Conservation (phyloP, 1,139 yeast species). For the Kodamaea ohmeri region DNA sequence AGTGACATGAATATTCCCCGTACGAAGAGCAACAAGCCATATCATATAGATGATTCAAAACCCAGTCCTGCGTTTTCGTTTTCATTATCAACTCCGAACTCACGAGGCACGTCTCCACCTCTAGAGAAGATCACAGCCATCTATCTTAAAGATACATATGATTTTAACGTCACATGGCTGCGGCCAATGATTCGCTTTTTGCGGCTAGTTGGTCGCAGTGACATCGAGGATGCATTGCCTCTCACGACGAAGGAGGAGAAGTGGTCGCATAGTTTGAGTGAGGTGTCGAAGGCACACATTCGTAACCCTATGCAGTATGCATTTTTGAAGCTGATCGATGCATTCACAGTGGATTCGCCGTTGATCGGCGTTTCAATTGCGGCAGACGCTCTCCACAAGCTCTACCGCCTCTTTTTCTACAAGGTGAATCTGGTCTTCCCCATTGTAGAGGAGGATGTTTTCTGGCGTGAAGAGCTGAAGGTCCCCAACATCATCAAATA, state of each 20-base stretch:
- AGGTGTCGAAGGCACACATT: conserved; percentile 14
- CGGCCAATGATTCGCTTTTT: conserved; percentile 7
- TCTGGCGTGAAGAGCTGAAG: conserved; percentile 27
- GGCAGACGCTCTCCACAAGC: conserved; percentile 22
- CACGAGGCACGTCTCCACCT: neutral
- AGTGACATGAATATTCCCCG: no score
- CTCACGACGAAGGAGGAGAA: conserved; percentile 4
- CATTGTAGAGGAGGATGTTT: conserved; percentile 25
- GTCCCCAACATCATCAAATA: conserved; percentile 26
- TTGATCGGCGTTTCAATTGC: conserved; percentile 20
- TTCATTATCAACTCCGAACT: neutral
- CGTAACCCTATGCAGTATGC: conserved; percentile 18
- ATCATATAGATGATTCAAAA: no score
- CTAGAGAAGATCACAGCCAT: conserved; percentile 19
- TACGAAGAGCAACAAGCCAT: no score
- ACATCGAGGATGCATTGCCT: conserved; percentile 5
- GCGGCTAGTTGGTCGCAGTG: conserved; percentile 5
- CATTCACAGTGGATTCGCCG: conserved; percentile 31
- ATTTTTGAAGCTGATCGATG: conserved; percentile 27
- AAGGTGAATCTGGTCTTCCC: conserved; percentile 37
- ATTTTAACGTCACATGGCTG: conserved; percentile 25
- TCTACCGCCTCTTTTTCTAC: conserved; percentile 29
- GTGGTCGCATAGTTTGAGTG: neutral
- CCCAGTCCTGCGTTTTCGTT: neutral
- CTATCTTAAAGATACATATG: conserved; percentile 23